Evolutionary conservation across 2,329 filamentous ascomycete genomes (phyloP), one percentile per base, ranked within the genome.

Genomic region (Fusarium sp.): DNA sequence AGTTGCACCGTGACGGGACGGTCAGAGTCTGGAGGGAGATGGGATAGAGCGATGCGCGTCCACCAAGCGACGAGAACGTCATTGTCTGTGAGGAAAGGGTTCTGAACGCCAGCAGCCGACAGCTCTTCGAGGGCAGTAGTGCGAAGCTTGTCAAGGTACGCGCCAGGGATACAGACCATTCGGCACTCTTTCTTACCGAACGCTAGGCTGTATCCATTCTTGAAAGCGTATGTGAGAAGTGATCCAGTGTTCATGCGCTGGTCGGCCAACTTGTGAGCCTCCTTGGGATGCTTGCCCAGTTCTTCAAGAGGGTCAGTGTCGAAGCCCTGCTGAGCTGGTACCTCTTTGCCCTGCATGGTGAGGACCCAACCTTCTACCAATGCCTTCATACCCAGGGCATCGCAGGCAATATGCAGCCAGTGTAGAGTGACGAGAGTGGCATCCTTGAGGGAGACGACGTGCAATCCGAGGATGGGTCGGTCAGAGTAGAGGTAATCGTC

Each of bases 81-180:
- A 20, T 66, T 71, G 14, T 71, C 69, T n/a, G 69, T 71, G 5
- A 71, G 32, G 14, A 71, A 71, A 2, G 62, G 61, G 2, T 43
- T 39, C 27, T 71, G 45, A 18, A 59, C 52, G 3, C 65, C 60
- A 27, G 45, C 30, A 7, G 32, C 32, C 0, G 32, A 20, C 7
- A 56, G 52, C 20, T 56, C 52, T 16, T 56, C 13, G 2, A 56
- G 52, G 6, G 52, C 52, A 25, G 52, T 56, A 2, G 52, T 23
- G 7, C 52, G 52, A 23, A 56, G 52, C 13, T 56, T 56, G 32
- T 35, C 30, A 9, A 56, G 32, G 5, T 9, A 56, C 7, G 50
- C 41, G 10, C 56, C 65, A 1, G 68, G 68, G 10, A 71, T 68
- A n/a, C 68, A 71, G 34, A 71, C 66, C 68, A 71, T 71, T 18